Evolutionary conservation across 257 asterid genomes (phyloP).

Genomic region (Ophiorrhiza pumila): DNA sequence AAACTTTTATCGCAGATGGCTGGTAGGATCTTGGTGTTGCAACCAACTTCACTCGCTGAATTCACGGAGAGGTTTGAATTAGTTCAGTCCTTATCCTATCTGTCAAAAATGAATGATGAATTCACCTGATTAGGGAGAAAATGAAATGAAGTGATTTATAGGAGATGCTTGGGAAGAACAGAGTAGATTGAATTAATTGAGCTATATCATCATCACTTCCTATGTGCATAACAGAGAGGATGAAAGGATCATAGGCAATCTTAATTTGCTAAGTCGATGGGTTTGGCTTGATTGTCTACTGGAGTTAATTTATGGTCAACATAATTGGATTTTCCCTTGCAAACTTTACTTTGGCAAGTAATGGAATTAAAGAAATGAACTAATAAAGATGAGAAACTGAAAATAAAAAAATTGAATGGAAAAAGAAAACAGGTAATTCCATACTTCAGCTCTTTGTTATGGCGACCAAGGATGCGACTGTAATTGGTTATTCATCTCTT

Average conservation of each 20-base stretch:
- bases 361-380: background rate
- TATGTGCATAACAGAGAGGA: background rate
- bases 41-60: slow-evolving; percentile 68
- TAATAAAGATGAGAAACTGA: background rate
- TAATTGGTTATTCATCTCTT: background rate
- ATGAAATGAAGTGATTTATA: background rate
- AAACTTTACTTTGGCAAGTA: background rate
- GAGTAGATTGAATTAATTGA: background rate
- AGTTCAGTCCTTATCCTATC: slow-evolving; percentile 15
- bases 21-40: slow-evolving; percentile 74
- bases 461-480: background rate
- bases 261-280: background rate
- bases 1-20: slow-evolving; percentile 61
- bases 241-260: background rate
- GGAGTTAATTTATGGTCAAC: background rate
- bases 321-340: background rate
- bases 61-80: slow-evolving; percentile 60
- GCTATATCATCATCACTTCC: background rate
- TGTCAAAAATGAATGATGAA: slow-evolving; percentile 18
- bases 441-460: background rate
- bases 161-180: background rate
- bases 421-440: background rate
- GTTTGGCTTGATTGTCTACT: background rate
- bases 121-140: slow-evolving; percentile 4
- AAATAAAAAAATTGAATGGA: background rate